Evolutionary conservation across 805 yeast genomes (phyloP).

Genomic region (Candida jianshihensis): DNA sequence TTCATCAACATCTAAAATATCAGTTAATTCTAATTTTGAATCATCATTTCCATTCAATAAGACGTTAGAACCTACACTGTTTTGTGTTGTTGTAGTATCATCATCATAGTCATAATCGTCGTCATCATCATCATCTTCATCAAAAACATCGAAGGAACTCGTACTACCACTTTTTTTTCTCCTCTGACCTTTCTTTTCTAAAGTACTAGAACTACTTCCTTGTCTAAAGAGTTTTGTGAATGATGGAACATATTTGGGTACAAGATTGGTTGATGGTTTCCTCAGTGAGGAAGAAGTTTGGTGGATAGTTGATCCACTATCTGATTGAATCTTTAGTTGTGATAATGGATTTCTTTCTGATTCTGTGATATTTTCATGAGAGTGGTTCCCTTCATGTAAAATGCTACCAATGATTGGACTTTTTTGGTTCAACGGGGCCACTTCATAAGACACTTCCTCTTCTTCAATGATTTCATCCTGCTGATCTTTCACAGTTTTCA

Average conservation of each 20-base stretch:
- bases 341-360: too few relatives aligned
- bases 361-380: too few relatives aligned
- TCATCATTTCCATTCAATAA: not conserved
- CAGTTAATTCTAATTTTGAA: constrained; percentile 4
- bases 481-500: constrained; percentile 4
- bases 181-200: constrained; percentile 1
- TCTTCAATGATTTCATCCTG: not conserved
- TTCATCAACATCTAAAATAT: constrained; percentile 3
- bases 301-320: too few relatives aligned
- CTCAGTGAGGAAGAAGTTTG: not conserved
- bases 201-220: constrained; percentile 13
- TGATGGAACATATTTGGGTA: constrained; percentile 11
- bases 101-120: not conserved
- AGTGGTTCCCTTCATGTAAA: too few relatives aligned
- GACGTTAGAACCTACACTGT: not conserved
- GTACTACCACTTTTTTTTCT: not conserved
- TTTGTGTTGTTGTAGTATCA: not conserved
- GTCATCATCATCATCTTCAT: not conserved
- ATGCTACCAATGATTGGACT: not conserved
- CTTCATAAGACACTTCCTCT: constrained; percentile 2
- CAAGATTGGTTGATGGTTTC: not conserved
- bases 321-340: too few relatives aligned
- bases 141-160: not conserved
- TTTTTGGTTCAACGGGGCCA: not conserved
- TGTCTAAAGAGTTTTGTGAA: constrained; percentile 20